A percentile compares a stretch with the other conserved stretches of the same genome.
Evolutionary conservation across 768 basidiomycete genomes (phyloP).

Genomic region (Lyophyllum decastes): DNA sequence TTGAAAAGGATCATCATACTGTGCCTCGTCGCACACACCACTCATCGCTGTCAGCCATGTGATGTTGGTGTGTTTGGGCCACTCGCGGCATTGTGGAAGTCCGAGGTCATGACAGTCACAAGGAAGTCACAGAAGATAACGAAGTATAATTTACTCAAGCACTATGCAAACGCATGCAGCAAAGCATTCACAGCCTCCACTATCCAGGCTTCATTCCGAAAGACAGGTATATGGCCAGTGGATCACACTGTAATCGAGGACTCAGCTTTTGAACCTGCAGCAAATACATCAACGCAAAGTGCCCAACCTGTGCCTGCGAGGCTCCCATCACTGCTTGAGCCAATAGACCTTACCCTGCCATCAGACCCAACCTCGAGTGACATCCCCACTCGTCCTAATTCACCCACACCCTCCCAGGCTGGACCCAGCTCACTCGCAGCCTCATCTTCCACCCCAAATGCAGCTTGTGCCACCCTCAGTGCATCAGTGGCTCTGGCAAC

Average conservation of each 20-base stretch:
- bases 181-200: constrained; percentile 25
- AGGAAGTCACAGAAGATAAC: constrained; percentile 20
- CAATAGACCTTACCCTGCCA: neutral
- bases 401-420: neutral
- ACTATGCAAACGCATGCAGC: constrained; percentile 24
- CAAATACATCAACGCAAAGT: constrained; percentile 26
- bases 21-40: constrained; percentile 38
- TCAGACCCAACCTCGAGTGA: neutral
- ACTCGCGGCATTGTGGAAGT: constrained; percentile 29
- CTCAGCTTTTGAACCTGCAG: constrained; percentile 21
- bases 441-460: neutral
- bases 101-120: constrained; percentile 18
- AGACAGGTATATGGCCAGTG: constrained; percentile 31
- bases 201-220: constrained; percentile 28
- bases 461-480: neutral
- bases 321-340: neutral
- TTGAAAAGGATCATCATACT: constrained; percentile 30
- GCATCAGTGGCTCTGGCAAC: neutral
- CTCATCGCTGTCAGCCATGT: constrained; percentile 35
- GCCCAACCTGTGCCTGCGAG: constrained; percentile 22
- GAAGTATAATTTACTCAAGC: constrained; percentile 27
- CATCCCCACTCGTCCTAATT: neutral
- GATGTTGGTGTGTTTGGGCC: constrained; percentile 40
- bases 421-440: too few species aligned
- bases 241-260: constrained; percentile 21